These are phyloP conservation scores for Penicillium sp. DNA, from an alignment of 2,329 filamentous ascomycete genomes.

Conservation along the genomic window DNA sequence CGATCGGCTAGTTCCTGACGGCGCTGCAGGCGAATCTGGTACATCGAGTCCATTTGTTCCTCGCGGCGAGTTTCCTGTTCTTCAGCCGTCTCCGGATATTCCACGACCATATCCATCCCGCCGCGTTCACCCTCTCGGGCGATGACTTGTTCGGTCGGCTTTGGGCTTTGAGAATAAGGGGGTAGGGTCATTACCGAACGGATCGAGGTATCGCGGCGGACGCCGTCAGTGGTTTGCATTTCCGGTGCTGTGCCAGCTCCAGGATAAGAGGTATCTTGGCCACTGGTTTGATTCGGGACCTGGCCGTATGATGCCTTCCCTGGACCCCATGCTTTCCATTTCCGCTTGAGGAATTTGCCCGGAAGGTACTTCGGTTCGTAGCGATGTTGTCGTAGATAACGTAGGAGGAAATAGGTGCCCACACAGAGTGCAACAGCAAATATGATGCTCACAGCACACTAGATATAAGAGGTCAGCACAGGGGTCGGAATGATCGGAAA, in stretches of 20 bases:
- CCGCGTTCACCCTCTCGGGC: slow-evolving; percentile 87
- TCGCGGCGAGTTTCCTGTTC: slow-evolving; percentile 78
- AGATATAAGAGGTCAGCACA: slow-evolving; percentile 9
- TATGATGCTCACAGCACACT: slow-evolving; percentile 34
- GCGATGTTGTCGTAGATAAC: slow-evolving; percentile 46
- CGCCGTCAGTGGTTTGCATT: slow-evolving; percentile 37
- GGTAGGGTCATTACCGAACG: slow-evolving; percentile 94
- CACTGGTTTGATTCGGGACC: slow-evolving; percentile 31
- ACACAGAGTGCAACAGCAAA: slow-evolving; percentile 33
- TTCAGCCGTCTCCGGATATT: slow-evolving; percentile 76
- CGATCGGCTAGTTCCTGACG: slow-evolving; percentile 74
- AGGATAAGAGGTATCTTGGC: slow-evolving; percentile 28
- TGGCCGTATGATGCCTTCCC: slow-evolving; percentile 45
- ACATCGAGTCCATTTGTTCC: slow-evolving; percentile 88
- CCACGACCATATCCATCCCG: slow-evolving; percentile 86
- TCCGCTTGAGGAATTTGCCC: slow-evolving; percentile 51
- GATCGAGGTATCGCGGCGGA: slow-evolving; percentile 82
- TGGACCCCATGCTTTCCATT: slow-evolving; percentile 53
- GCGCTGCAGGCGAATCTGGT: slow-evolving; percentile 80
- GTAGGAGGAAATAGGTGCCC: slow-evolving; percentile 39
- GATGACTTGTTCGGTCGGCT: slow-evolving; percentile 76
- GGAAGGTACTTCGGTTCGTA: slow-evolving; percentile 54
- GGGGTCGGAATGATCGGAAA: background rate
- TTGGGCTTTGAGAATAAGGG: slow-evolving; percentile 71
- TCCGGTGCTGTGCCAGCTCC: slow-evolving; percentile 31